Percentiles rank a stretch among this genome's conserved stretches.
phyloP scores from a whole-genome alignment of 805 yeast genomes.

The Suhomyces prunicola region DNA sequence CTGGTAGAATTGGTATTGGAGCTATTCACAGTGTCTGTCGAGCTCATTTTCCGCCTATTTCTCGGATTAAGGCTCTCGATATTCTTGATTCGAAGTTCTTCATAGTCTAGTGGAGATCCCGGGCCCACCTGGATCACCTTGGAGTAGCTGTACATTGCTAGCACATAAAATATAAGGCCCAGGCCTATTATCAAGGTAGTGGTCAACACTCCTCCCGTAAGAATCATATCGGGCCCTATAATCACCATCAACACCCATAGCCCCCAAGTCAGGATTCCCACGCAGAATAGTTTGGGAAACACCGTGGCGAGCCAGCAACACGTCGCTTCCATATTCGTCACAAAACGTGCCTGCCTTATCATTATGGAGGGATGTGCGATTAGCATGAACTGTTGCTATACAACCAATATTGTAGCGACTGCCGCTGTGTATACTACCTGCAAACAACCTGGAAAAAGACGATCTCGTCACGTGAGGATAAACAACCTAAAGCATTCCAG shows the following conservation, averaged over 20 bases:
- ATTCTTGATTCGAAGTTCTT: slow-evolving; percentile 33
- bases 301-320: slow-evolving; percentile 12
- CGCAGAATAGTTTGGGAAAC: slow-evolving; percentile 50
- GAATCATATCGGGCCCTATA: slow-evolving; percentile 17
- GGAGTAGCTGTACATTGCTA: slow-evolving; percentile 51
- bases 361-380: slow-evolving; percentile 22
- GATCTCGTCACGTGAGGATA: neutral
- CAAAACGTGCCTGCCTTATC: slow-evolving; percentile 6
- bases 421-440: neutral
- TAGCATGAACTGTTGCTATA: slow-evolving; percentile 12
- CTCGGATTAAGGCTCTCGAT: neutral
- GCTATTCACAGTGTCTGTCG: neutral
- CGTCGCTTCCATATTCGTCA: neutral
- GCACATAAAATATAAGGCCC: slow-evolving; percentile 26
- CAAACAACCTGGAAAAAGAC: neutral
- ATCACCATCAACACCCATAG: slow-evolving; percentile 34
- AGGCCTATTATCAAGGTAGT: slow-evolving; percentile 1
- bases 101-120: slow-evolving; percentile 63
- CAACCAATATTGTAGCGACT: neutral
- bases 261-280: slow-evolving; percentile 46
- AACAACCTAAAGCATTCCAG: too few species aligned
- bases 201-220: slow-evolving; percentile 12
- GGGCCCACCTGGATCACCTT: slow-evolving; percentile 53
- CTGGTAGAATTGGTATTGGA: neutral
- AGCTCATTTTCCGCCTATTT: neutral